phyloP scores from a whole-genome alignment of 2,329 filamentous ascomycete species.

The Didymella segeticola region DNA sequence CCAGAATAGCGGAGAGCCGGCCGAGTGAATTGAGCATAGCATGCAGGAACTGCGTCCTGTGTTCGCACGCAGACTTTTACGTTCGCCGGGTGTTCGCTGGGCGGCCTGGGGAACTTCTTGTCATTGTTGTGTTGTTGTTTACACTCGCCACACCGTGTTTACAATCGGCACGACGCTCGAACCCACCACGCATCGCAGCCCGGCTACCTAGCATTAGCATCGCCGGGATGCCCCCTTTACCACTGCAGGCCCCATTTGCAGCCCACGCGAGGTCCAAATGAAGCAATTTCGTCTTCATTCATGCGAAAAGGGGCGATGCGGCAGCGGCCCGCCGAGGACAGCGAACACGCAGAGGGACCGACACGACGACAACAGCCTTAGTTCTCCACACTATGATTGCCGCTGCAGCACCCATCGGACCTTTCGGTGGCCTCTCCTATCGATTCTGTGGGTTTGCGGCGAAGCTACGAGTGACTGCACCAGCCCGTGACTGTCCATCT shows the following conservation, averaged over 20 bases:
- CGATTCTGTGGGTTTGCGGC: slow-evolving; percentile 19
- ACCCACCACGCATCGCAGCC: slow-evolving; percentile 8
- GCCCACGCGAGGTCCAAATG: slow-evolving; percentile 16
- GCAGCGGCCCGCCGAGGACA: slow-evolving; percentile 28
- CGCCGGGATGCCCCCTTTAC: slow-evolving; percentile 12
- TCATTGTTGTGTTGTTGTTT: slow-evolving; percentile 2
- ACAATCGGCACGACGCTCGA: slow-evolving; percentile 8
- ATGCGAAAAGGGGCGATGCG: slow-evolving; percentile 31
- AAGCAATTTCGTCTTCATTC: slow-evolving; percentile 21
- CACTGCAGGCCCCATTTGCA: slow-evolving; percentile 5
- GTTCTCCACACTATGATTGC: slow-evolving; percentile 44
- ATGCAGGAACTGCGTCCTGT: slow-evolving; percentile 8
- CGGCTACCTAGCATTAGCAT: slow-evolving; percentile 2
- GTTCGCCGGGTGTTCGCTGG: slow-evolving; percentile 13
- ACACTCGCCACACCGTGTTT: slow-evolving; percentile 12
- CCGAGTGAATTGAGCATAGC: neutral
- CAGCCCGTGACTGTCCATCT: neutral
- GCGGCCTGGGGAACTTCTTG: neutral
- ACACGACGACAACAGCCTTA: slow-evolving; percentile 24
- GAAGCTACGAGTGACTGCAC: neutral
- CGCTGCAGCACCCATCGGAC: slow-evolving; percentile 23
- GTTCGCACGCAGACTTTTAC: slow-evolving; percentile 2
- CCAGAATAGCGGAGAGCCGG: slow-evolving; percentile 7
- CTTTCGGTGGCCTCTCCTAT: slow-evolving; percentile 24
- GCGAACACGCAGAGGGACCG: slow-evolving; percentile 25